Evolutionary conservation across 1,284 basidiomycete genomes (phyloP), one percentile per base, ranked within the genome.

Genomic region (Tilletia indica): DNA sequence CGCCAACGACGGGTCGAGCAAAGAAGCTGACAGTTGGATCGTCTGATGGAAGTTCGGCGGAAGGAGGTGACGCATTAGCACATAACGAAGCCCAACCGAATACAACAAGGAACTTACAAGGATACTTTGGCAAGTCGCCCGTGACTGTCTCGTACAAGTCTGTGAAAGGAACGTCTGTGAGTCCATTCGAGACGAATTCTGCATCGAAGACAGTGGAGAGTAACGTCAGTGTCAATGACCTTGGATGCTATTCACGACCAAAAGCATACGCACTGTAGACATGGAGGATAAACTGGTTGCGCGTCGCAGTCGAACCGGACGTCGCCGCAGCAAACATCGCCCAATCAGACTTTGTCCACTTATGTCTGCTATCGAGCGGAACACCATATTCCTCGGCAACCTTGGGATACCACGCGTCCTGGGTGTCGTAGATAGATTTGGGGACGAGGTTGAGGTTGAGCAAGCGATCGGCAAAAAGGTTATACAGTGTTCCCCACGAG

Each of bases 341-440:
- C 84, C 84, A 85, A 72, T 85, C 84, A 9, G 82, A 80, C 76
- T 83, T 85, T 21, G 80, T 75, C 80, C 84, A 85, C 11, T 75
- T 76, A 71, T 84, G 84, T 3, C 84, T 75, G 69, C 74, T 78
- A 67, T 85, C 84, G 16, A 85, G 75, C 21, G 84, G 84, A 0
- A 84, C 75, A 12, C 81, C 84, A 51, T 76, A 85, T 69, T 78
- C 70, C 51, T 83, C 74, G 21, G 74, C 71, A 4, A 80, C 77
- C 0, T 64, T 70, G 0, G 74, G 76, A 72, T 85, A 85, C 76
- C 77, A 85, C 1, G 70, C 74, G 49, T 80, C 75, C 73, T 84
- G 84, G 12, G 81, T 73, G 31, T 81, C 77, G 76, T 85, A 85
- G 19, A 85, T 77, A 3, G 71, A 68, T 4, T 76, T 72, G 9